Evolutionary conservation across 2,329 filamentous ascomycete species (phyloP).

Genomic region (Boeremia lycopersici): DNA sequence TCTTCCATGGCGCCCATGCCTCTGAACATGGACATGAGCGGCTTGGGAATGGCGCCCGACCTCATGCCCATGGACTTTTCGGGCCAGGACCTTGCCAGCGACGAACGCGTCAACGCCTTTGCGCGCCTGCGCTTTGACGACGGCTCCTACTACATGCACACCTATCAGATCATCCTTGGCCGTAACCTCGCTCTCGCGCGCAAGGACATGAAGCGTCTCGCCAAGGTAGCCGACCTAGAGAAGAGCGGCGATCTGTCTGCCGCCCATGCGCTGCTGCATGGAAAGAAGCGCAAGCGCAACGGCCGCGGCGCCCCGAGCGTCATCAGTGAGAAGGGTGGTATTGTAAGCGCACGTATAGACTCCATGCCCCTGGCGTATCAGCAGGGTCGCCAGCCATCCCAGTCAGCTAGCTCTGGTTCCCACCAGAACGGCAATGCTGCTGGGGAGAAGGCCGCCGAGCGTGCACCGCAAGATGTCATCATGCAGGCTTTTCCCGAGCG

Average conservation of each 20-base stretch:
- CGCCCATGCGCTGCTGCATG: conserved; percentile 32
- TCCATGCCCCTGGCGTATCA: conserved; percentile 44
- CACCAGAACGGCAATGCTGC: conserved; percentile 43
- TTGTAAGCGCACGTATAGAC: conserved; percentile 54
- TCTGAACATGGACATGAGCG: conserved; percentile 22
- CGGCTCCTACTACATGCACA: conserved; percentile 80
- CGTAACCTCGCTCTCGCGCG: conserved; percentile 62
- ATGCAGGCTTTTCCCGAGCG: conserved; percentile 45
- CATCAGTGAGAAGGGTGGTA: conserved; percentile 72
- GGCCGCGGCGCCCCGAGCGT: conserved; percentile 63
- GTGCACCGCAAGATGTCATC: conserved; percentile 43
- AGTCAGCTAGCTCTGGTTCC: conserved; percentile 59
- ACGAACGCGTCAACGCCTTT: conserved; percentile 61
- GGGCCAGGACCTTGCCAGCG: conserved; percentile 18
- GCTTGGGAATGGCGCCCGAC: conserved; percentile 10
- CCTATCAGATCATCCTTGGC: conserved; percentile 73
- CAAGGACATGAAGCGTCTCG: conserved; percentile 60
- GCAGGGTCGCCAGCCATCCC: conserved; percentile 48
- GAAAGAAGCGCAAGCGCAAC: conserved; percentile 56
- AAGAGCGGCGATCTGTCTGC: conserved; percentile 33
- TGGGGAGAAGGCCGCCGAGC: conserved; percentile 36
- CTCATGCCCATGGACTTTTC: conserved; percentile 19
- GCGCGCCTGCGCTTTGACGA: conserved; percentile 75
- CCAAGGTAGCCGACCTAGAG: conserved; percentile 34
- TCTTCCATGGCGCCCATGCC: conserved; percentile 9